Base-by-base conservation (phyloP, 2,329 filamentous ascomycete species). In the Nothopassalora personata region DNA sequence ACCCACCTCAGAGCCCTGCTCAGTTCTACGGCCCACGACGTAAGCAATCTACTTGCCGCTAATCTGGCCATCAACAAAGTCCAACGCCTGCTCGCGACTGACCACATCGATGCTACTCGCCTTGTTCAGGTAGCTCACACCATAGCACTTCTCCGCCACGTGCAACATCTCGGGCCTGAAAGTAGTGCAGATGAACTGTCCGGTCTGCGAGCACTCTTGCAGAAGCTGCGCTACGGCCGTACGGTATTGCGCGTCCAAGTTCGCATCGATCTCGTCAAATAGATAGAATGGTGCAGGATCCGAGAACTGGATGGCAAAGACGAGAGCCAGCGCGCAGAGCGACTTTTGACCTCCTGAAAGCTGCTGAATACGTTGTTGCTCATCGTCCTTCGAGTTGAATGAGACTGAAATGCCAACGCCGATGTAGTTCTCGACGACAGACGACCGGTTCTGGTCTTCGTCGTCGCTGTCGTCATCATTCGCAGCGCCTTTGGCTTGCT, bases 281-380 rank as follows among this genome's bases (percentile, higher is more conserved):
- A 99, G 92, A 73, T 99, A 97, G 81, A 99, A 97, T 1, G 94
- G 94, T 48, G 93, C 95, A 9, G 93, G 94, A 73, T 99, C 94
- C 60, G 93, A 96, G 67, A 92, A 90, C 76, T 99, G 94, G 67
- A 99, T 95, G n/a, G 94, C 94, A 73, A 99, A 99, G 67, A 99
- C 95, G 54, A 99, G 85, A 48, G 94, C 95, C n/a, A 99, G 84
- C 9, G 94, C 94, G 75, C 93, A 97, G 62, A 97, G 81, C 84
- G 90, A 70, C 83, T 99, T 99, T 71, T 99, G 94, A 33, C 94
- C 94, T 80, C 94, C 94, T 68, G 90, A 95, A 63, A 99, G 85
- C 75, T 99, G 94, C 76, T 97, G 91, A 68, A 99, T 97, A 63
- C 91, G 89, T 74, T 99, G 94, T 75, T 99, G 94, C 72, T 99